Base-by-base conservation (phyloP, 176 grass and related monocot species). In the Juncus inflexus region DNA sequence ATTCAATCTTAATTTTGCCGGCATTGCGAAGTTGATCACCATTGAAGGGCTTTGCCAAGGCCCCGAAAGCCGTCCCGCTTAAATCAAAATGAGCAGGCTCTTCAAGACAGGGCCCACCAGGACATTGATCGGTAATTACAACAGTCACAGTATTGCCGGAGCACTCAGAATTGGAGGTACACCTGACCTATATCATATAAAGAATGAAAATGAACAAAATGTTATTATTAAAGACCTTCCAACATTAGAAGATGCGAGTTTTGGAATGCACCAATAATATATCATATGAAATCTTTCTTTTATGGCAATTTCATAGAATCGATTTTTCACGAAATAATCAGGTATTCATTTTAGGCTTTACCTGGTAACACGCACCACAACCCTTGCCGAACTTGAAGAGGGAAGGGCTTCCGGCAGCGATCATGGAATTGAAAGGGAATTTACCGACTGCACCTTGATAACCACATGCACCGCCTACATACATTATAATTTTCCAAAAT, bases 311-410 rank as follows among this genome's bases (percentile, higher is more conserved):
- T 6, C 43, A 47, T 28, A 28, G 6, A 47, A 47, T 47, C 0
- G 0, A 6, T 47, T 47, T 47, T 47, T 47, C 19, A 28, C 19
- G 19, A 28, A 28, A 28, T 28, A 28, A 28, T 28, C 19, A 0
- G 19, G 19, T 75, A 74, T 14, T 45, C 61, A 56, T 12, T 45
- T 37, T 79, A 71, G 9, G 28, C 53, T 47, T 69, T 53, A 96
- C 91, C 87, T 84, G 82, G 62, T 89, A 91, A 72, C 94, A 97
- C 2, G 87, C 82, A 51, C 94, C 94, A 35, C 94, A 97, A 1
- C 94, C 87, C 72, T 80, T 83, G 63, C 87, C 92, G 5, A 37
- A 70, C 61, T 81, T 86, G 80, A 77, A 97, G 65, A 97, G 36
- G 11, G 84, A 79, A 14, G 92, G 85, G 35, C 75, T 87, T 6